Base-by-base conservation (phyloP, 768 basidiomycete genomes). In the Lyophyllum shimeji region DNA sequence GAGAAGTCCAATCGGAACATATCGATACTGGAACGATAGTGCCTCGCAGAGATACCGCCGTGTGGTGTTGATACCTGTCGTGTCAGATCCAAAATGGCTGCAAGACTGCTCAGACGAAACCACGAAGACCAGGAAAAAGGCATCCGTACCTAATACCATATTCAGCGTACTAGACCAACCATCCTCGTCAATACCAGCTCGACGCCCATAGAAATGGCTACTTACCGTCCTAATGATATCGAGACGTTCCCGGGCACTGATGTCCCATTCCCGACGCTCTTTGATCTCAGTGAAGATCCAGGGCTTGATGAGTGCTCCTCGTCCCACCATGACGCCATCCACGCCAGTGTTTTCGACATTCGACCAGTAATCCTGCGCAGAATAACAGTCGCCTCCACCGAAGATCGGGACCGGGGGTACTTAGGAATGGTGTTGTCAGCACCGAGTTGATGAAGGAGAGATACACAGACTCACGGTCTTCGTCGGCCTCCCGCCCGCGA, bases 271-370 rank as follows among this genome's bases (percentile, higher is more conserved):
- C 23, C 94, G 72, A 20, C 76, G 80, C 66, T 98, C 97, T 68
- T 94, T 89, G 66, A 98, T 84, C 71, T 99, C 97, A 0, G 94
- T 96, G 71, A 95, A 96, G 51, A 95, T 87, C 90, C 91, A 93
- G 0, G 93, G 91, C 71, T 99, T 99, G 71, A 98, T 97, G 47
- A 98, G 75, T 0, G 95, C 96, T 0, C 97, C 97, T 20, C 97
- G 79, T 0, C 87, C 97, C 33, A 98, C 81, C 97, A 99, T 98
- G 43, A 98, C 79, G 5, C 95, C 95, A 66, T 98, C 95, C 0
- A 97, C 94, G 4, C 93, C 93, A 24, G 82, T 85, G n/a, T 75
- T 68, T 43, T 93, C 85, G 27, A 95, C 80, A 44, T 83, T 83
- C 15, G 82, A 71, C 83, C 89, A 90, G 69, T 95, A 95, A 55